Percentiles rank a stretch among this genome's conserved stretches.
Conservation (phyloP, 2,329 filamentous ascomycete genomes). For the Tolypocladium ovalisporum region DNA sequence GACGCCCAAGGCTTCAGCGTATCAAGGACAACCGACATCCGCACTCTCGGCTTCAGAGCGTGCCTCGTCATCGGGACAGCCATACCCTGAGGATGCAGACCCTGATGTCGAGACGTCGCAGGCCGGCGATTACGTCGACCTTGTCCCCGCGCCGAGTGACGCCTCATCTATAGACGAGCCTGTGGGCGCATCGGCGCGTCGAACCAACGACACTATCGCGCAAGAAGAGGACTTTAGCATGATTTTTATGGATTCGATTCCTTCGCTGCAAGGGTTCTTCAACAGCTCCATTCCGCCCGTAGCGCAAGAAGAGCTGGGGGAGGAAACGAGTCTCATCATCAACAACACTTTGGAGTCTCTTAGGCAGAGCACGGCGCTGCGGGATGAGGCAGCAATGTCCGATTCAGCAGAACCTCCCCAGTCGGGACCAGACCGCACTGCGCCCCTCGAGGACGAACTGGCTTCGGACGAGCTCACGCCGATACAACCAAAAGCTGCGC, state of each 20-base stretch:
- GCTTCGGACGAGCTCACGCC: slow-evolving; percentile 7
- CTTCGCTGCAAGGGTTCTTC: slow-evolving; percentile 34
- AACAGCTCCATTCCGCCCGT: slow-evolving; percentile 20
- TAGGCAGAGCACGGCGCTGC: slow-evolving; percentile 19
- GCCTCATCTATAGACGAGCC: slow-evolving; percentile 21
- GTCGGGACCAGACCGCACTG: neutral
- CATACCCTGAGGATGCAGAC: slow-evolving; percentile 1
- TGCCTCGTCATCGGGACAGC: neutral
- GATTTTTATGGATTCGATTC: slow-evolving; percentile 45
- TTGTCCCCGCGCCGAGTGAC: slow-evolving; percentile 20
- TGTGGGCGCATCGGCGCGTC: slow-evolving; percentile 9
- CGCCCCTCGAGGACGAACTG: slow-evolving; percentile 1
- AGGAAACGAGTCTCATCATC: slow-evolving; percentile 45
- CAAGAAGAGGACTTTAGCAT: slow-evolving; percentile 48
- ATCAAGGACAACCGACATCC: slow-evolving; percentile 2
- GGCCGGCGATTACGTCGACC: slow-evolving; percentile 15
- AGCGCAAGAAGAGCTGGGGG: slow-evolving; percentile 35
- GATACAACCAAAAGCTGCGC: slow-evolving; percentile 7
- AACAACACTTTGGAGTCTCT: slow-evolving; percentile 42
- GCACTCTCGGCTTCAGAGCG: slow-evolving; percentile 2
- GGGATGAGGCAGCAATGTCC: slow-evolving; percentile 2
- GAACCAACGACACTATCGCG: slow-evolving; percentile 29
- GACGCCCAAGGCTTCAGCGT: slow-evolving; percentile 19
- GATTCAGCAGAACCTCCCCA: slow-evolving; percentile 4
- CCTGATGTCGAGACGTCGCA: slow-evolving; percentile 8